Conservation (phyloP, 345 rosid genomes). For the Pelargonium nanum region DNA sequence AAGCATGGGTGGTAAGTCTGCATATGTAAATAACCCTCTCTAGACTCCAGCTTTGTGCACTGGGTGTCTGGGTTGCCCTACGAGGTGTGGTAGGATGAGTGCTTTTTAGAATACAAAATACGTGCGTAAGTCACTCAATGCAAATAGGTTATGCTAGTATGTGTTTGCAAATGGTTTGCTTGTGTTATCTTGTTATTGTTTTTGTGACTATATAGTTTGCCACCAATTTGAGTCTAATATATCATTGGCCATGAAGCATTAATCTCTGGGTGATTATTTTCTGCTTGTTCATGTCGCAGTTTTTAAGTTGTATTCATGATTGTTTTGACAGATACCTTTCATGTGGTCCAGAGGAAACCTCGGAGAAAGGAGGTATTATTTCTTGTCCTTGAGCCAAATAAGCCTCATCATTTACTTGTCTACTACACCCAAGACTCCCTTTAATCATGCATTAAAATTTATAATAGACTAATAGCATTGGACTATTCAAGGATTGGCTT, state of each 20-base stretch:
- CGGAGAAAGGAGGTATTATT: slow-evolving; percentile 56
- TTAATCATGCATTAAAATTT: too few relatives aligned
- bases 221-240: background rate
- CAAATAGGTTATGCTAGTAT: background rate
- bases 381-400: background rate
- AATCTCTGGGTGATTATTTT: background rate
- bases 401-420: background rate
- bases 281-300: background rate
- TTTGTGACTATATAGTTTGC: too few relatives aligned
- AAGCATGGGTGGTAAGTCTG: too few relatives aligned
- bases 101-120: too few relatives aligned
- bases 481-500: too few relatives aligned
- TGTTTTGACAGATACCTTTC: slow-evolving; percentile 71
- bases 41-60: too few relatives aligned
- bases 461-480: too few relatives aligned
- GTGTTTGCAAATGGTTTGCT: too few relatives aligned
- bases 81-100: too few relatives aligned
- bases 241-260: background rate
- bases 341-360: slow-evolving; percentile 66
- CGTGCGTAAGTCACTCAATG: background rate
- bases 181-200: background rate
- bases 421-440: too few relatives aligned
- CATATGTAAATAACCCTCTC: too few relatives aligned
- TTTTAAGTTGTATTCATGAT: background rate
- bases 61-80: too few relatives aligned